Conservation (phyloP, 139 green algal genomes). For the Volvox reticuliferus region DNA sequence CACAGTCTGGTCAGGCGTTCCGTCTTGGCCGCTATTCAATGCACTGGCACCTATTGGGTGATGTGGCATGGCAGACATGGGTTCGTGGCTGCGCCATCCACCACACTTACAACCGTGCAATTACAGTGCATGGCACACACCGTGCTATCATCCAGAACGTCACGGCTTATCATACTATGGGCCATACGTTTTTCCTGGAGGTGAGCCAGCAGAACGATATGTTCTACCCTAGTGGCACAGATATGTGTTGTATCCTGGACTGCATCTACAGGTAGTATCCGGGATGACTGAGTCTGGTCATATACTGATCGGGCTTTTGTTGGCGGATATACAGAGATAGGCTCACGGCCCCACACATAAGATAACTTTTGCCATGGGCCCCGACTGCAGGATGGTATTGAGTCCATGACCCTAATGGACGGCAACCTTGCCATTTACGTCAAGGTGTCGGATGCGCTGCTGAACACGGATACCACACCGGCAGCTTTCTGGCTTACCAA, state of each 20-base stretch:
- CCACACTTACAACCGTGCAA: constrained; percentile 75
- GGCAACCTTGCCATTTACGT: constrained; percentile 81
- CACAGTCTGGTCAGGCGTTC: constrained; percentile 63
- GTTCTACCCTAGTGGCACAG: too few species aligned
- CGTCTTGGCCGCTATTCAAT: constrained; percentile 78
- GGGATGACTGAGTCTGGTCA: too few species aligned
- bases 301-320: too few species aligned
- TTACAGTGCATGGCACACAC: constrained; percentile 74
- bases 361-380: too few species aligned
- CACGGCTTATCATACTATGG: constrained; percentile 76
- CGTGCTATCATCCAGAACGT: constrained; percentile 60
- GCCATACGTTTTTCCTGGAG: constrained; percentile 77
- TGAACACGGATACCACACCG: constrained; percentile 82
- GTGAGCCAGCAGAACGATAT: not conserved
- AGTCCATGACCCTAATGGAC: constrained; percentile 56
- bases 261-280: too few species aligned
- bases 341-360: too few species aligned
- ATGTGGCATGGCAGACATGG: constrained; percentile 55
- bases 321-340: too few species aligned
- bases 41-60: constrained; percentile 82
- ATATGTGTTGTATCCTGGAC: too few species aligned
- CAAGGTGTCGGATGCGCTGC: constrained; percentile 58
- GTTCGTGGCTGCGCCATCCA: constrained; percentile 69
- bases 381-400: constrained; percentile 47
- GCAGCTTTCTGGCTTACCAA: constrained; percentile 89